These are phyloP conservation scores for Glaciozyma martinii DNA, from an alignment of 768 basidiomycete species.

Conservation along the genomic window DNA sequence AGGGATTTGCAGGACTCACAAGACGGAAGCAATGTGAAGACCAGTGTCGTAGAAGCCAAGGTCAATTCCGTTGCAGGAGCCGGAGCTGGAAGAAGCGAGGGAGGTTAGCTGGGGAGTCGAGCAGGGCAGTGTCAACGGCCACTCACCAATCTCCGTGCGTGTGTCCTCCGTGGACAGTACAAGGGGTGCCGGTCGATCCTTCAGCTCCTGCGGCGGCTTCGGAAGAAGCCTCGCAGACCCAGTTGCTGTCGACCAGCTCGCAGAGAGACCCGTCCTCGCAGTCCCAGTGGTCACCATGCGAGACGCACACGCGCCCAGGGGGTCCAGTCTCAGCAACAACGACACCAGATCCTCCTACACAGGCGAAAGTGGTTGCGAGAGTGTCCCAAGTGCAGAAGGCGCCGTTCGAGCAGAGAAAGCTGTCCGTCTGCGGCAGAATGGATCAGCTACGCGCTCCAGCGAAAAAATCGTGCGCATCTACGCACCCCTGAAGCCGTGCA, in stretches of 20 bases:
- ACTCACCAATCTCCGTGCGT: constrained; percentile 28
- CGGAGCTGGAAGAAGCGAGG: too few relatives aligned
- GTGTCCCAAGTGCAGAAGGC: constrained; percentile 26
- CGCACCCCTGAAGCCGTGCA: constrained; percentile 13
- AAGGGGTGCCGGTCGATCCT: too few relatives aligned
- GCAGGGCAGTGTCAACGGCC: too few relatives aligned
- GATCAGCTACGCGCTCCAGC: too few relatives aligned
- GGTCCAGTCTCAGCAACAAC: constrained; percentile 2
- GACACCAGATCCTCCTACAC: constrained; percentile 8
- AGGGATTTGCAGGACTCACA: neutral
- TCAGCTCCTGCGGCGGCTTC: neutral
- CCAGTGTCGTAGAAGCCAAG: constrained; percentile 21
- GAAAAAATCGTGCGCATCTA: neutral
- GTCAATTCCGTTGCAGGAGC: neutral
- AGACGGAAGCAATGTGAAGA: constrained; percentile 32
- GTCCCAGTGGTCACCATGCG: constrained; percentile 24
- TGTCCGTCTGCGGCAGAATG: constrained; percentile 6
- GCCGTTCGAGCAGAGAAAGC: constrained; percentile 27
- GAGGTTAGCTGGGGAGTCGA: too few relatives aligned
- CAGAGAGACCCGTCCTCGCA: constrained; percentile 26
- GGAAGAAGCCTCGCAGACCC: constrained; percentile 15
- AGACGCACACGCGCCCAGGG: constrained; percentile 5
- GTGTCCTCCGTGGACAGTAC: constrained; percentile 27
- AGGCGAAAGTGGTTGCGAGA: constrained; percentile 4
- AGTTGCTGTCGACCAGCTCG: constrained; percentile 12